Evolutionary conservation across 108 stramenopile species (phyloP).

Genomic region (Skeletonema marinoi): DNA sequence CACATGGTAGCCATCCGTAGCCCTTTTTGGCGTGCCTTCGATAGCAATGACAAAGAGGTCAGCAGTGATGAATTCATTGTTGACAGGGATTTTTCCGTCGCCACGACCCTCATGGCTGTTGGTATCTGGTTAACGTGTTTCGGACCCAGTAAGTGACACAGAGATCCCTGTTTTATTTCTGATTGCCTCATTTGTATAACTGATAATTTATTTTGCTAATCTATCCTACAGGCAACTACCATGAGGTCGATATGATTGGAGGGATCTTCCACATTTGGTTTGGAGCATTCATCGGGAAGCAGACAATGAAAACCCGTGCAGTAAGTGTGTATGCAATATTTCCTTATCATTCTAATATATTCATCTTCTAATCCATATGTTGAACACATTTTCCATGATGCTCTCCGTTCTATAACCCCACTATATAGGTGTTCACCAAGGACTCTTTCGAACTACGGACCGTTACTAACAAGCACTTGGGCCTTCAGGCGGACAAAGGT

Average conservation of each 20-base stretch:
- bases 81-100: conserved; percentile 42
- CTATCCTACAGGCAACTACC: conserved; percentile 8
- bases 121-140: conserved; percentile 43
- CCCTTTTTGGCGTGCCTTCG: conserved; percentile 30
- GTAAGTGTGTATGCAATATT: conserved; percentile 13
- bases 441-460: conserved; percentile 42
- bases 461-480: conserved; percentile 41
- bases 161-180: background rate
- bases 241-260: conserved; percentile 30
- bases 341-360: background rate
- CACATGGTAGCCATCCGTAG: conserved; percentile 46
- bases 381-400: background rate
- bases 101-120: conserved; percentile 30
- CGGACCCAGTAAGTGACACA: conserved; percentile 34
- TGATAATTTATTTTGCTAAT: background rate
- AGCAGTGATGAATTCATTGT: conserved; percentile 30
- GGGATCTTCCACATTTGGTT: conserved; percentile 46
- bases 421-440: background rate
- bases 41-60: background rate
- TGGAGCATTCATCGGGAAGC: conserved; percentile 44
- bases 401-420: background rate
- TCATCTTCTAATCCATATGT: background rate
- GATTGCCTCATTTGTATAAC: background rate
- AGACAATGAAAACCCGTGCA: conserved; percentile 49
- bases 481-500: conserved; percentile 30